Evolutionary conservation across 176 grass and related monocot species (phyloP).

Genomic region (Guadua angustifolia): DNA sequence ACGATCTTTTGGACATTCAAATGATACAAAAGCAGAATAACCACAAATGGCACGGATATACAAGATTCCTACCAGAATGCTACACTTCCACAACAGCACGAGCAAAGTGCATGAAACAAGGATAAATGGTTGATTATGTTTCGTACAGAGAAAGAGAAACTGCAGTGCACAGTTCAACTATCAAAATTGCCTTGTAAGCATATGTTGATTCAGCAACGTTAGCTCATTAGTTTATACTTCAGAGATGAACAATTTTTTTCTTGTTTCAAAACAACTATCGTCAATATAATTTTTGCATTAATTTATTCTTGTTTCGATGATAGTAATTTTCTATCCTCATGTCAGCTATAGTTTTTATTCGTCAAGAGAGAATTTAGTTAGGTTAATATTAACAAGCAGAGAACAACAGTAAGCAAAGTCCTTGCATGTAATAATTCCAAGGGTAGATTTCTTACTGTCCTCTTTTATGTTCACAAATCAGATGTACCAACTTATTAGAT

Average conservation of each 20-base stretch:
- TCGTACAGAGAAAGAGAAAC: background rate
- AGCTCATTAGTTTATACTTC: constrained; percentile 14
- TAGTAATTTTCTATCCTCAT: background rate
- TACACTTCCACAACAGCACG: background rate
- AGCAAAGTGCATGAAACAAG: background rate
- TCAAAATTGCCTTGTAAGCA: background rate
- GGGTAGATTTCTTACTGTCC: background rate
- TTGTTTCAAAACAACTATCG: background rate
- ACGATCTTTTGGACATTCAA: constrained; percentile 66
- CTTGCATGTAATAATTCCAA: constrained; percentile 1
- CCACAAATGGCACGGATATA: background rate
- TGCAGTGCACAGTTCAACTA: background rate
- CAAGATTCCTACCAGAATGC: background rate
- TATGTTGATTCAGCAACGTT: background rate
- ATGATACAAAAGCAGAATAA: constrained; percentile 42
- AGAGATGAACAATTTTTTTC: background rate
- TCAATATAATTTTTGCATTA: background rate
- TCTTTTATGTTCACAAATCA: background rate
- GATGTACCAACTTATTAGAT: background rate
- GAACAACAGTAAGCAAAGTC: background rate
- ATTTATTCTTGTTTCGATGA: background rate
- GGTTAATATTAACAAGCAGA: constrained; percentile 5
- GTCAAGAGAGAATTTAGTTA: background rate
- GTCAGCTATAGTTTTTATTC: background rate
- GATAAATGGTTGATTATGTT: background rate